phyloP scores from a whole-genome alignment of 225 moss, liverwort and hornwort genomes.

The Pseudoscleropodium purum region DNA sequence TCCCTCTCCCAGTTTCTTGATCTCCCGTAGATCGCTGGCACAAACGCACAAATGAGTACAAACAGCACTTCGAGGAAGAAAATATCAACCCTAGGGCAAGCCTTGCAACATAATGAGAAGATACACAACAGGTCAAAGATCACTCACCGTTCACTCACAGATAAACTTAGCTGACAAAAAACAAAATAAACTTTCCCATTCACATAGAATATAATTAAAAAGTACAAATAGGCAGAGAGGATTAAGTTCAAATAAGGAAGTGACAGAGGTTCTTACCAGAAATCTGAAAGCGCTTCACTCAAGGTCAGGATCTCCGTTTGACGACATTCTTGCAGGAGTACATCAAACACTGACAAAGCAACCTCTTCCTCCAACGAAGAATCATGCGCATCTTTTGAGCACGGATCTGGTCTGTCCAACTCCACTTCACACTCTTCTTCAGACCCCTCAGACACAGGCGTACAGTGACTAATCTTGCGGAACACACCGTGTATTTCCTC shows the following conservation, averaged over 20 bases:
- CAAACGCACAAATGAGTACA: neutral
- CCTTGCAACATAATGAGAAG: neutral
- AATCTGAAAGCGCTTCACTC: constrained; percentile 49
- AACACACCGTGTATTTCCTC: neutral
- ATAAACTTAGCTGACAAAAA: neutral
- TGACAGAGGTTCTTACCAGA: constrained; percentile 39
- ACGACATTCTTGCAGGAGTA: constrained; percentile 66
- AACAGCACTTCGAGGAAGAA: neutral
- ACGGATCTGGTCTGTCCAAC: neutral
- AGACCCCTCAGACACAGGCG: constrained; percentile 34
- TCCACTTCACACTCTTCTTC: constrained; percentile 30
- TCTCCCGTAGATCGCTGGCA: constrained; percentile 55
- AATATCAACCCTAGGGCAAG: neutral
- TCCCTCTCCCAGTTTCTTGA: constrained; percentile 90
- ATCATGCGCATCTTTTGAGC: neutral
- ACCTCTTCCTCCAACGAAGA: neutral
- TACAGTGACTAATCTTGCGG: constrained; percentile 35
- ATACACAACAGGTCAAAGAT: neutral
- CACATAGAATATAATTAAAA: neutral
- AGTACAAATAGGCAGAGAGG: neutral
- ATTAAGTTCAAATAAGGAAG: neutral
- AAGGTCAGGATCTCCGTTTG: constrained; percentile 50
- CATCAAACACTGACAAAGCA: constrained; percentile 52
- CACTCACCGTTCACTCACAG: neutral
- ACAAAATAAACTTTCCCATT: neutral